phyloP scores from a whole-genome alignment of 225 moss, liverwort and hornwort species.

The Climacium dendroides region DNA sequence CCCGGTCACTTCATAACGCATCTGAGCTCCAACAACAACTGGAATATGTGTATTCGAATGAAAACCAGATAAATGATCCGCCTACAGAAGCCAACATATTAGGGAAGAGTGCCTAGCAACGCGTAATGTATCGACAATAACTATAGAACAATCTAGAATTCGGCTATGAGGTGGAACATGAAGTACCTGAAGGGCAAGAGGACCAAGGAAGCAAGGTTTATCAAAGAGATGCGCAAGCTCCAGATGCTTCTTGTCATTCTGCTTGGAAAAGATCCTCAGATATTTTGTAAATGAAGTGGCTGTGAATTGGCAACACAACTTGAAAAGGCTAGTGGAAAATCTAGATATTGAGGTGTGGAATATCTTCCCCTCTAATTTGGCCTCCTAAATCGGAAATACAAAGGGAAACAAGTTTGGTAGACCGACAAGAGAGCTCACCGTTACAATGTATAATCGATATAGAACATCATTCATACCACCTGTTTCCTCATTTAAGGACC shows the following conservation, averaged over 20 bases:
- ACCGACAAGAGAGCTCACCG: constrained; percentile 35
- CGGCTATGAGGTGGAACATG: neutral
- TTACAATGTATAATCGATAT: constrained; percentile 71
- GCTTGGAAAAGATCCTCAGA: neutral
- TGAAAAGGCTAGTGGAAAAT: neutral
- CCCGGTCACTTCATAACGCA: constrained; percentile 87
- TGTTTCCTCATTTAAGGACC: constrained; percentile 87
- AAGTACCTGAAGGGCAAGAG: constrained; percentile 83
- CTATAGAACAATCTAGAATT: neutral
- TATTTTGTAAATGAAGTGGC: neutral
- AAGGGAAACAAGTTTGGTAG: neutral
- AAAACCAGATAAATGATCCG: constrained; percentile 85
- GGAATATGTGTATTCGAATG: constrained; percentile 99
- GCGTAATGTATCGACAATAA: neutral
- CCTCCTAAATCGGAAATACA: neutral
- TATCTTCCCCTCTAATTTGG: neutral
- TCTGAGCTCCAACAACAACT: constrained; percentile 90
- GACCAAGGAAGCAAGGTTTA: constrained; percentile 98
- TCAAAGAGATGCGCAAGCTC: constrained; percentile 95
- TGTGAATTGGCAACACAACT: neutral
- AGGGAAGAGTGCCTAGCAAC: neutral
- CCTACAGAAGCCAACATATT: constrained; percentile 26
- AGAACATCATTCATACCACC: constrained; percentile 98
- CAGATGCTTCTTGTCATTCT: constrained; percentile 68
- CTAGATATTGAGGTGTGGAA: neutral